Evolutionary conservation across 768 basidiomycete genomes (phyloP), one percentile per base, ranked within the genome.

Genomic region (Psilocybe subaeruginosa): DNA sequence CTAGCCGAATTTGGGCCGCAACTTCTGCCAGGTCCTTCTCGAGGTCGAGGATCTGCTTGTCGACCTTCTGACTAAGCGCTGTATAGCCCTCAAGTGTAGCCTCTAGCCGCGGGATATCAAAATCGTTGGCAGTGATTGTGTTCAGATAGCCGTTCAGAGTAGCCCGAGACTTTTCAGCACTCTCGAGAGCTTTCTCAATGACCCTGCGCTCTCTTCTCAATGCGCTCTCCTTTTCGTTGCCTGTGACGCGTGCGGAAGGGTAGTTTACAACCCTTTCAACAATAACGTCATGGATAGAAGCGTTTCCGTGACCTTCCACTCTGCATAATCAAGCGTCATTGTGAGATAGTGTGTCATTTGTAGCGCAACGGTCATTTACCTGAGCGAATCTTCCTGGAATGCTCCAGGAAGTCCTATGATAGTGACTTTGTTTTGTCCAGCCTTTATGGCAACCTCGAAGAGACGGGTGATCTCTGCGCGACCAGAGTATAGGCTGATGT

Each of bases 221-320:
- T 8, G 8, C 31, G 16, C 41, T 43, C n/a, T 43, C 8, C 2
- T 8, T 9, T 17, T 14, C 4, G 5, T 9, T 53, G 12, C 2
- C 4, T 8, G 17, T 53, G 12, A 16, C 12, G 3, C n/a, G 31
- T 30, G 61, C 58, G 0, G 16, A 30, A 7, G 71, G 27, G 5
- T 23, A 14, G 14, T 33, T 30, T 23, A 6, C 5, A 12, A 37
- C 11, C 7, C n/a, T 33, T 12, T 43, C 41, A n/a, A 79, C 63
- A 8, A 73, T 72, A 4, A 82, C 80, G 60, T 82, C 80, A 54
- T 82, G 81, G 52, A 82, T 80, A 0, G 78, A 78, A 1, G 78
- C 81, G 8, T 70, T 64, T 27, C 80, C 80, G 17, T 73, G 69
- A 7, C 80, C 80, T 66, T 82, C 78, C 6, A 82, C 78, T 54